A percentile compares a stretch with the other conserved stretches of the same genome.
phyloP scores from a whole-genome alignment of 2,329 filamentous ascomycete genomes.

The Curvularia spicifera region DNA sequence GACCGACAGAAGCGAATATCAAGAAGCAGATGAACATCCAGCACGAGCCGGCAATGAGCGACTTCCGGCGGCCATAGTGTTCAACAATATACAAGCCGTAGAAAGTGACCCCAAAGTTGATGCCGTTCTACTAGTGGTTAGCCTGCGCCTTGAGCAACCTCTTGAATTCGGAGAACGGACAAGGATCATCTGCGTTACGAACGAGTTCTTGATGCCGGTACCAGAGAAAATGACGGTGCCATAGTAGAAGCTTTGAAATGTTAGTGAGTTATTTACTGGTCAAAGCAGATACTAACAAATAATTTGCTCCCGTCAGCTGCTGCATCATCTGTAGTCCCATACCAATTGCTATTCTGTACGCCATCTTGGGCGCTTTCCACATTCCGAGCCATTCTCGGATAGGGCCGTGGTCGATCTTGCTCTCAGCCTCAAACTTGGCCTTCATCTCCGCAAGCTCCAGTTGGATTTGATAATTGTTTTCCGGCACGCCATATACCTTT shows the following conservation, averaged over 20 bases:
- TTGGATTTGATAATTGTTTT: slow-evolving; percentile 60
- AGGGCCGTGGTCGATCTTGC: slow-evolving; percentile 41
- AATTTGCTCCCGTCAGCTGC: slow-evolving; percentile 66
- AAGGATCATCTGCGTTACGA: slow-evolving; percentile 56
- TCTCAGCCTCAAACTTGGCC: slow-evolving; percentile 60
- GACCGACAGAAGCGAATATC: slow-evolving; percentile 55
- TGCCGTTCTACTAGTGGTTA: slow-evolving; percentile 39
- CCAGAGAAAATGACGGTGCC: slow-evolving; percentile 53
- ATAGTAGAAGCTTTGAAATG: slow-evolving; percentile 55
- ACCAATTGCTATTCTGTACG: slow-evolving; percentile 67
- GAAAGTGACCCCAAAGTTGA: slow-evolving; percentile 57
- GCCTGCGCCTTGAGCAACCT: background rate
- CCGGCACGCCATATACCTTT: slow-evolving; percentile 60
- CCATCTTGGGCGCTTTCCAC: slow-evolving; percentile 69
- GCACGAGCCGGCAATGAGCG: slow-evolving; percentile 52
- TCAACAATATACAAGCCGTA: slow-evolving; percentile 55
- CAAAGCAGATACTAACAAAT: slow-evolving; percentile 36
- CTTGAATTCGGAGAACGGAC: slow-evolving; percentile 26
- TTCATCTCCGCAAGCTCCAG: slow-evolving; percentile 62
- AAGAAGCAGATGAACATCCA: slow-evolving; percentile 66
- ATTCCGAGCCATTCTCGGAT: slow-evolving; percentile 63
- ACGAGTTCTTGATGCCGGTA: slow-evolving; percentile 52
- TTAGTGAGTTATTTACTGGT: background rate
- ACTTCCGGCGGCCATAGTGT: slow-evolving; percentile 53
- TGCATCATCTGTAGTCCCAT: slow-evolving; percentile 68